Evolutionary conservation across 306 rosid species (phyloP).

Genomic region (Dryas octopetala): DNA sequence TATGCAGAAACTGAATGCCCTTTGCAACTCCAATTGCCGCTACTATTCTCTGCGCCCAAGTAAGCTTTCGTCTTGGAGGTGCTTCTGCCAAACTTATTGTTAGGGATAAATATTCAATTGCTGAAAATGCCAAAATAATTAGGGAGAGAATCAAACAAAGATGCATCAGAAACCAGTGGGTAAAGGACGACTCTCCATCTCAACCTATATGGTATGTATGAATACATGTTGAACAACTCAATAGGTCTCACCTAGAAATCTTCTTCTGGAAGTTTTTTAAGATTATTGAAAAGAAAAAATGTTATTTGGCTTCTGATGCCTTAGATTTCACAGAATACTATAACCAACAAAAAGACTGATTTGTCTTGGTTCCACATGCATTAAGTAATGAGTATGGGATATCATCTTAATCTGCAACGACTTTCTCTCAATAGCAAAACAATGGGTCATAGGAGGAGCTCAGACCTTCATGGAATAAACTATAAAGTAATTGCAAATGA

Average conservation of each 20-base stretch:
- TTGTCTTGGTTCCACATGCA: neutral
- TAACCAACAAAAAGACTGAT: neutral
- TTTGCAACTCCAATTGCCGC: constrained; percentile 82
- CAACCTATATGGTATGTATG: neutral
- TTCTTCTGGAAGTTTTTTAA: neutral
- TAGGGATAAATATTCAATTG: constrained; percentile 4
- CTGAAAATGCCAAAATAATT: neutral
- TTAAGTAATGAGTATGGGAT: neutral
- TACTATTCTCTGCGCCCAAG: constrained; percentile 80
- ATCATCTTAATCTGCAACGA: neutral
- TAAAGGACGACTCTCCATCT: neutral
- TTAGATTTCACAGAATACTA: neutral
- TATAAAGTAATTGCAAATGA: neutral
- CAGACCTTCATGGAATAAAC: neutral
- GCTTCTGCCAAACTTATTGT: constrained; percentile 45
- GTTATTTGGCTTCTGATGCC: neutral
- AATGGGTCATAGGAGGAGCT: neutral
- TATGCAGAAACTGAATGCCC: constrained; percentile 92
- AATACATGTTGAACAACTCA: neutral
- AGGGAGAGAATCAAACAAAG: neutral
- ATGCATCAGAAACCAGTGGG: neutral
- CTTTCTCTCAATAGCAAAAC: neutral
- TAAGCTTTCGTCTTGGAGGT: constrained; percentile 53
- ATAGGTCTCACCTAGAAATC: neutral
- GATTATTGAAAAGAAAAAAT: neutral